phyloP scores from a whole-genome alignment of 768 basidiomycete genomes.

The Xerocomellus chrysenteron region DNA sequence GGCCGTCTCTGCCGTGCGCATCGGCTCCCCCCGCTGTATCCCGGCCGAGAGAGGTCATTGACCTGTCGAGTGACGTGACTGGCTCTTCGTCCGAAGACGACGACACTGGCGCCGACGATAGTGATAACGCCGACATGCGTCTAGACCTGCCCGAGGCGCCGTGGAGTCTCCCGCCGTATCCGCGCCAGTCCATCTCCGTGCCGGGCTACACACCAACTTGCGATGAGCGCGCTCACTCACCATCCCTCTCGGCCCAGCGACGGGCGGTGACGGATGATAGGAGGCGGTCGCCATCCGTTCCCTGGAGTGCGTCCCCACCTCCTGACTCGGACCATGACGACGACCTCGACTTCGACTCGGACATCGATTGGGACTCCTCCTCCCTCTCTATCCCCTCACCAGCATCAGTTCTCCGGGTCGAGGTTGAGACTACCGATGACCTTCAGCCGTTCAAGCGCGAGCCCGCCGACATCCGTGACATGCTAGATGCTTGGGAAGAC shows the following conservation, averaged over 20 bases:
- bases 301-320: constrained; percentile 64
- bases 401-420: constrained; percentile 13
- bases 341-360: constrained; percentile 54
- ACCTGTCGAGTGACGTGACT: constrained; percentile 40
- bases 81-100: constrained; percentile 40
- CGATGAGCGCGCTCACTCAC: constrained; percentile 35
- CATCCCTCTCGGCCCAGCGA: constrained; percentile 26
- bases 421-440: constrained; percentile 27
- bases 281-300: constrained; percentile 59
- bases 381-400: constrained; percentile 25
- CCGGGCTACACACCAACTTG: constrained; percentile 51
- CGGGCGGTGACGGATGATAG: constrained; percentile 23
- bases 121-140: constrained; percentile 20
- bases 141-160: constrained; percentile 34
- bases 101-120: constrained; percentile 20
- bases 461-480: constrained; percentile 57
- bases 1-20: constrained; percentile 34
- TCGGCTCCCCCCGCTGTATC: constrained; percentile 10
- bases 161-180: constrained; percentile 55
- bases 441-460: constrained; percentile 53
- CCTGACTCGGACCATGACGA: constrained; percentile 57
- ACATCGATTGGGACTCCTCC: constrained; percentile 57
- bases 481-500: constrained; percentile 71
- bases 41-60: constrained; percentile 34
- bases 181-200: constrained; percentile 56